phyloP scores from a whole-genome alignment of 78 protist genomes.

The Planoprotostelium fungivorum region DNA sequence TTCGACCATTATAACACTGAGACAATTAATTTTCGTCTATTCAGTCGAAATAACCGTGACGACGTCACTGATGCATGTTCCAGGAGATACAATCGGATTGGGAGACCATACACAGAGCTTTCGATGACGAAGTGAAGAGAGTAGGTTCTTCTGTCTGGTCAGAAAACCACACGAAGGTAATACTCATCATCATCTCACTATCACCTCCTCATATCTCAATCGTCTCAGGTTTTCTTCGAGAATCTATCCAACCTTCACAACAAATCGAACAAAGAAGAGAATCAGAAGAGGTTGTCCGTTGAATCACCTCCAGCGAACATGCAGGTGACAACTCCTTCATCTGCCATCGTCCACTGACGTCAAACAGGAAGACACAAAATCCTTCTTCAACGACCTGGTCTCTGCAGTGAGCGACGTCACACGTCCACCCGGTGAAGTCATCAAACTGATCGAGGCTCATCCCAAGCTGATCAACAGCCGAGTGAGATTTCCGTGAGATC shows the following conservation, averaged over 20 bases:
- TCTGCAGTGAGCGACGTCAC: not conserved
- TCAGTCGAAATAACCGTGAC: no score
- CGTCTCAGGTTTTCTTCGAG: not conserved
- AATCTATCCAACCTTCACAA: not conserved
- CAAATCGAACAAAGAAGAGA: not conserved
- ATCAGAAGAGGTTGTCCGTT: not conserved
- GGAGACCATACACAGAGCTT: not conserved
- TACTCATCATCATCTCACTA: no score
- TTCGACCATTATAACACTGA: not conserved
- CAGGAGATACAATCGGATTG: not conserved
- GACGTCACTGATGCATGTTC: no score
- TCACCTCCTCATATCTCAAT: not conserved
- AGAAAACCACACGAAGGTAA: not conserved
- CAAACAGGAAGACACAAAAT: not conserved
- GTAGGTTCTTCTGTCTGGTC: not conserved
- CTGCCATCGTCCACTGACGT: not conserved
- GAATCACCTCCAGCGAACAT: not conserved
- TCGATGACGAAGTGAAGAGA: not conserved
- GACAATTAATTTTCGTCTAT: not conserved
- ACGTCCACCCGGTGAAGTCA: not conserved
- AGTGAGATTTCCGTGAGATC: not conserved
- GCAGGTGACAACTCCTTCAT: no score
- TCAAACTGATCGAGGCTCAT: not conserved
- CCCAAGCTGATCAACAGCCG: not conserved
- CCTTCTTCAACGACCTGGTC: not conserved